Evolutionary conservation across 2,329 filamentous ascomycete genomes (phyloP).

Genomic region (Fusarium chlamydosporum): DNA sequence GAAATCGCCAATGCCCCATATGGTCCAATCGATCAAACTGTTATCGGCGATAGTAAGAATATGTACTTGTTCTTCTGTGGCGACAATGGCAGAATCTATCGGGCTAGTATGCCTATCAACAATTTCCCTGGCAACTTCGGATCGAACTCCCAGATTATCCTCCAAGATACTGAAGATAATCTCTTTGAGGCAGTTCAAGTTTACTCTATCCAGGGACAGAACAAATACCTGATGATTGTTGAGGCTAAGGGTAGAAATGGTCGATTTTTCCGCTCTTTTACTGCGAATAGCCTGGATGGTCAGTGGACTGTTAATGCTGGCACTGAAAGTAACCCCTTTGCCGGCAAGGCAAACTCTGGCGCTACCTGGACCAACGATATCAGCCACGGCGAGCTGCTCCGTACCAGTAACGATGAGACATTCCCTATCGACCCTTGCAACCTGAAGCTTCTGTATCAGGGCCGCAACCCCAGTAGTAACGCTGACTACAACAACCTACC

Average conservation of each 20-base stretch:
- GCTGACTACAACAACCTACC: constrained; percentile 59
- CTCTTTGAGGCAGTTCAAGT: constrained; percentile 77
- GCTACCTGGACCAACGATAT: constrained; percentile 76
- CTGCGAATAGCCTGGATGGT: constrained; percentile 68
- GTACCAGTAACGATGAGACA: constrained; percentile 71
- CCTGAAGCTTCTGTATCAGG: constrained; percentile 75
- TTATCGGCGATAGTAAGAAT: constrained; percentile 71
- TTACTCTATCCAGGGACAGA: constrained; percentile 69
- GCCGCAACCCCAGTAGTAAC: constrained; percentile 57
- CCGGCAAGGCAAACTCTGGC: constrained; percentile 74
- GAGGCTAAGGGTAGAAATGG: constrained; percentile 71
- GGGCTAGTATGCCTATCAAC: constrained; percentile 71
- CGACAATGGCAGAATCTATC: constrained; percentile 76
- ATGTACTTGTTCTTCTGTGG: constrained; percentile 78
- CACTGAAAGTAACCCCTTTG: constrained; percentile 70
- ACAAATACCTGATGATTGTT: constrained; percentile 75
- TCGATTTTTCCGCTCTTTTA: constrained; percentile 77
- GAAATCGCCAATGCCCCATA: constrained; percentile 65
- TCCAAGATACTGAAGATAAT: constrained; percentile 69
- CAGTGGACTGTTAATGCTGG: constrained; percentile 70
- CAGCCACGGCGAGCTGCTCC: constrained; percentile 73
- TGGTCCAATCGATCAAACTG: constrained; percentile 72
- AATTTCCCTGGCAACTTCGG: constrained; percentile 74
- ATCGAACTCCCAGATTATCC: constrained; percentile 61
- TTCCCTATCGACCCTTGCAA: constrained; percentile 74